phyloP scores from a whole-genome alignment of 2,329 filamentous ascomycete genomes.

The Chaetothyriales sp. region DNA sequence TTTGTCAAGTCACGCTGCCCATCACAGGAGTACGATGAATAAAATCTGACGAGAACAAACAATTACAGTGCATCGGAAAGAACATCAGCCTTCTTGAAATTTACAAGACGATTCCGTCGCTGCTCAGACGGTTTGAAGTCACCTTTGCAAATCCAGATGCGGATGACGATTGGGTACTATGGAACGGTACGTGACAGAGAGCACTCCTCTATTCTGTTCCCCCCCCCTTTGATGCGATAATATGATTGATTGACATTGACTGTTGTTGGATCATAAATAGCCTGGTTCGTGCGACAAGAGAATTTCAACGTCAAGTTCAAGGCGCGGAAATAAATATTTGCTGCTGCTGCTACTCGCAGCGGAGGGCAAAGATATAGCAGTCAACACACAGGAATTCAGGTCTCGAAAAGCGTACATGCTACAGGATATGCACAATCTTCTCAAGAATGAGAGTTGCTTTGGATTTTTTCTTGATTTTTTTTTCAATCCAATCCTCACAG shows the following conservation, averaged over 20 bases:
- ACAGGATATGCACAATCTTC: too few species aligned
- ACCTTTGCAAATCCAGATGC: background rate
- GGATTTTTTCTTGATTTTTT: too few species aligned
- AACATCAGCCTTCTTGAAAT: slow-evolving; percentile 21
- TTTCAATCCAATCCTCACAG: too few species aligned
- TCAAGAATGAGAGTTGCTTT: too few species aligned
- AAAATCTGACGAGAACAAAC: too few species aligned
- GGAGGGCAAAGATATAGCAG: background rate
- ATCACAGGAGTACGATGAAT: too few species aligned
- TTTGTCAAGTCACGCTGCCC: too few species aligned
- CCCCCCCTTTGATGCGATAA: slow-evolving; percentile 8
- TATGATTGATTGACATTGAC: slow-evolving; percentile 34
- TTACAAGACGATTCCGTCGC: slow-evolving; percentile 20
- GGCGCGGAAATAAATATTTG: slow-evolving; percentile 3
- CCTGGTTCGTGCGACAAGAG: slow-evolving; percentile 38
- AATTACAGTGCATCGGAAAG: slow-evolving; percentile 18
- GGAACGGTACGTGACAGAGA: background rate
- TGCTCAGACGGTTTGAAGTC: slow-evolving; percentile 16
- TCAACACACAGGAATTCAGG: too few species aligned
- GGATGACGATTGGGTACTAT: background rate
- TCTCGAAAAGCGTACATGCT: too few species aligned
- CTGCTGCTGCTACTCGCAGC: too few species aligned
- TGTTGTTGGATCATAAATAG: slow-evolving; percentile 21
- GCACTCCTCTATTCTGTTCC: background rate
- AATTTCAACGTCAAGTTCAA: slow-evolving; percentile 22